Evolutionary conservation across 176 grass and related monocot genomes (phyloP).

Genomic region (Bolboschoenus planiculmis): DNA sequence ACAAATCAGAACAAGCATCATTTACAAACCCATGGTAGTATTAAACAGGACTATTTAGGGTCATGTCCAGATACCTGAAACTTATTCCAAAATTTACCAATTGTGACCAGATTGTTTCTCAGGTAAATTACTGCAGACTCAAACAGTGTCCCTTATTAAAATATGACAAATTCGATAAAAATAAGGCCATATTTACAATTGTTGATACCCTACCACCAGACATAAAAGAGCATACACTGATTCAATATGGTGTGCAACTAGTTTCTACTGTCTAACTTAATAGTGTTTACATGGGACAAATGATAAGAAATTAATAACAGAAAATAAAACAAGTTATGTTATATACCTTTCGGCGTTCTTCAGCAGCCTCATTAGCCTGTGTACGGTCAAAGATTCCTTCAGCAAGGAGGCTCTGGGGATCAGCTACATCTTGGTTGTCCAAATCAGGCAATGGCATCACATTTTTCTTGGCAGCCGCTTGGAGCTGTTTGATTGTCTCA

Average conservation of each 20-base stretch:
- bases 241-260: neutral
- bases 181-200: neutral
- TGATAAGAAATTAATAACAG: neutral
- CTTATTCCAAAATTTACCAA: neutral
- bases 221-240: neutral
- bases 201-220: neutral
- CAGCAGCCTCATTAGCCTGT: constrained; percentile 53
- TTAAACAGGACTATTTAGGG: neutral
- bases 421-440: constrained; percentile 57
- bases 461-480: constrained; percentile 58
- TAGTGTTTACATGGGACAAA: no score
- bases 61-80: neutral
- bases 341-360: constrained; percentile 63
- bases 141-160: neutral
- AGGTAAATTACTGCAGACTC: neutral
- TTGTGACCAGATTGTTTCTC: neutral
- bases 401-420: constrained; percentile 39
- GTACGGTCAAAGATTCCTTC: constrained; percentile 56
- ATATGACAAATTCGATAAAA: neutral
- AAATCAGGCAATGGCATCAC: constrained; percentile 86
- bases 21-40: neutral
- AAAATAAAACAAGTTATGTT: neutral
- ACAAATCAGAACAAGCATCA: neutral
- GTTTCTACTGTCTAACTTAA: neutral
- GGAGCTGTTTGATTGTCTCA: constrained; percentile 68